Conservation (phyloP, 1,139 yeast species). For the Candida pseudocylindracea region DNA sequence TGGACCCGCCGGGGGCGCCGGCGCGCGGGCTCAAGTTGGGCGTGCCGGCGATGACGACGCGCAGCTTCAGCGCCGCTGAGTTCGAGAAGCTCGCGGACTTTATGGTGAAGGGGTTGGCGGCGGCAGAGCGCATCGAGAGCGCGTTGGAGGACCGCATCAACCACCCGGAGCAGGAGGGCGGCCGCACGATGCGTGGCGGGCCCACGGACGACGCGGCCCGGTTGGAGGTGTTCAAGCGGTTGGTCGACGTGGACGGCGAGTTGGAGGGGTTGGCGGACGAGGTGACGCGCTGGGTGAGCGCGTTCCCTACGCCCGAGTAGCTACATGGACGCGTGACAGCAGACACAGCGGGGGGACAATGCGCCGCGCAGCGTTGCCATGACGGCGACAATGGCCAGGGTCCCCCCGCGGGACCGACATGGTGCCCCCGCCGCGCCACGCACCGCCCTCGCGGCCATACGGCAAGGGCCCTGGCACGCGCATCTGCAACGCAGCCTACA, state of each 20-base stretch:
- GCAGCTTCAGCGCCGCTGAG: slow-evolving; percentile 83
- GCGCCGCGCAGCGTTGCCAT: too few species aligned
- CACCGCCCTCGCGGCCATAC: too few species aligned
- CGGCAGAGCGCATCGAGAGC: background rate
- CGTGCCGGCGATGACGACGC: slow-evolving; percentile 97
- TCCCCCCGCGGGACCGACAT: too few species aligned
- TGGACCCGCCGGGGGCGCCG: slow-evolving; percentile 91
- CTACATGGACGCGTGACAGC: too few species aligned
- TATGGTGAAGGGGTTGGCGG: slow-evolving; percentile 12
- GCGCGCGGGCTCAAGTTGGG: slow-evolving; percentile 98
- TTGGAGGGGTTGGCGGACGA: slow-evolving; percentile 1
- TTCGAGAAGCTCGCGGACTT: slow-evolving; percentile 64
- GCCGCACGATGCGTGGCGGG: too few species aligned
- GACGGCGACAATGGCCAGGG: too few species aligned
- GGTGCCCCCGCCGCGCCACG: too few species aligned
- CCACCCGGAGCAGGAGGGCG: background rate
- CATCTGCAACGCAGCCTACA: too few species aligned
- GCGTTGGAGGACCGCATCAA: background rate
- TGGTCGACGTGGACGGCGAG: background rate
- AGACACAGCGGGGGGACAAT: too few species aligned
- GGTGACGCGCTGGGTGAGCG: background rate
- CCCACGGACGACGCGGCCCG: background rate
- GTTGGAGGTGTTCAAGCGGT: slow-evolving; percentile 1
- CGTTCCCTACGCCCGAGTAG: slow-evolving; percentile 1
- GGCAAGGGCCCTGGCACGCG: too few species aligned